Conservation (phyloP, 2,329 filamentous ascomycete species). For the Pseudocercospora fuligena region DNA sequence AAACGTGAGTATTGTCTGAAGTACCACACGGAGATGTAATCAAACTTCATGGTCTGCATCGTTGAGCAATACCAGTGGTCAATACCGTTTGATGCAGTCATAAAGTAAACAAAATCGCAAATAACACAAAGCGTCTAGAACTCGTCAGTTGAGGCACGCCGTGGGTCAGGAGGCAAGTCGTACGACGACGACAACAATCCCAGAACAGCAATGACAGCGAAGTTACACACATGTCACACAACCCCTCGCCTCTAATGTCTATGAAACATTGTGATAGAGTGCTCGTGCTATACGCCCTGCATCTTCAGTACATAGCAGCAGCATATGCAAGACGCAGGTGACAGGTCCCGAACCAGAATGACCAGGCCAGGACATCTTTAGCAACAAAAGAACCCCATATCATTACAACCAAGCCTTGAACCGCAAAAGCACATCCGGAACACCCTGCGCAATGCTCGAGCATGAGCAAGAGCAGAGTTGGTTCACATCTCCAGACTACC, state of each 20-base stretch:
- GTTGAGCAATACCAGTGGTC: neutral
- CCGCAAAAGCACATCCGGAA: neutral
- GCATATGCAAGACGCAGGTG: neutral
- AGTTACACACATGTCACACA: neutral
- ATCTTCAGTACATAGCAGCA: neutral
- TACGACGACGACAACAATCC: neutral
- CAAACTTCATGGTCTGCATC: neutral
- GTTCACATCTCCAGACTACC: neutral
- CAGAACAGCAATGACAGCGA: neutral
- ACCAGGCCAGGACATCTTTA: no score
- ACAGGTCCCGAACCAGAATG: no score
- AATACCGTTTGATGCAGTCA: neutral
- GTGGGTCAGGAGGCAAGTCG: neutral
- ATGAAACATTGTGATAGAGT: neutral
- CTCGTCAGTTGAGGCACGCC: neutral
- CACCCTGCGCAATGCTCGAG: neutral
- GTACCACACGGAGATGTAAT: neutral
- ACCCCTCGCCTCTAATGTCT: neutral
- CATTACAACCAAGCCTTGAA: neutral
- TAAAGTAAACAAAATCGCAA: neutral
- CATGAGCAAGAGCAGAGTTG: neutral
- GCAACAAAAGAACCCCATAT: neutral
- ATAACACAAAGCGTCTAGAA: neutral
- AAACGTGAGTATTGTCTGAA: slow-evolving; percentile 4
- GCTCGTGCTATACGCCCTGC: neutral